Base-by-base conservation (phyloP, 306 rosid species). In the Luffa aegyptiaca region DNA sequence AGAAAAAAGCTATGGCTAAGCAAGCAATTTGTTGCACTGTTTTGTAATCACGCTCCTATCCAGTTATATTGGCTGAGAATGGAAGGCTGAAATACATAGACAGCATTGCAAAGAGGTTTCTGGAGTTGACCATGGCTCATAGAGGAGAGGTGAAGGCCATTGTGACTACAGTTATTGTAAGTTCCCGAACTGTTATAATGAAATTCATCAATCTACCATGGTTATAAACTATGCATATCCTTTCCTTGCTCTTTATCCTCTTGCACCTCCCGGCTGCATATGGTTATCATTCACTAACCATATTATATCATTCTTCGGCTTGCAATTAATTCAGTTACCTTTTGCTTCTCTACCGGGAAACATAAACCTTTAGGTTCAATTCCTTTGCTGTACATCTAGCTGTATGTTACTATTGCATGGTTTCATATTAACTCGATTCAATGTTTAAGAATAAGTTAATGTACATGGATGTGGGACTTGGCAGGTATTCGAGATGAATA, bases 131-230 rank as follows among this genome's bases (percentile, higher is more conserved):
- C 46, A 95, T 91, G 97, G 99, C 97, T 49, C 90, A 93, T 45
- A 91, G 82, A 84, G 99, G 99, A 81, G 90, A 88, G 86, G 96
- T 91, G 87, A 91, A 87, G 89, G 97, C 92, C 48, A 83, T 73
- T 75, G 99, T 95, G 81, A 93, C 96, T 59, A 84, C 93, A 7
- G 97, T 95, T 59, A 68, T 93, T 83, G 99, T 95, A 89, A 91
- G 99, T 87, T 65, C 20, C 17, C 33, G 1, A 39, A 37, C 48
- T 65, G 49, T 10, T 69, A 41, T 20, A 2, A 70, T 70, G 55
- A 46, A 70, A 21, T 70, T 70, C 56, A 26, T 70, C 16, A n/a
- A 44, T 45, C 39, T 46, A 12, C 56, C 56, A 70, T 70, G 39
- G 56, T 20, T 45, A 21, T 70, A 20, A 45, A 48, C 21, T 46